phyloP scores from a whole-genome alignment of 768 basidiomycete species.

The Boletus fagicola region DNA sequence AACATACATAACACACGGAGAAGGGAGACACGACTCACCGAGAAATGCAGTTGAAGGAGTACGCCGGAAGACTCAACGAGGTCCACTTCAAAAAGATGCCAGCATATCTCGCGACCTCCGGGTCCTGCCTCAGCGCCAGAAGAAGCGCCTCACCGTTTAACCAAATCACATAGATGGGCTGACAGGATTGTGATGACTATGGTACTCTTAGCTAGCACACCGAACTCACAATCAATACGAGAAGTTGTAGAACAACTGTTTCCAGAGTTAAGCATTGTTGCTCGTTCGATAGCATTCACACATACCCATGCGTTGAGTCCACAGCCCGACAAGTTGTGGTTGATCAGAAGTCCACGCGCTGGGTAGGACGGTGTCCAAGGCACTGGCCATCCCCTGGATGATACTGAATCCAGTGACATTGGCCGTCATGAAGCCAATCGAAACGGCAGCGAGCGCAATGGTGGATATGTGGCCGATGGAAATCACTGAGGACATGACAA shows the following conservation, averaged over 20 bases:
- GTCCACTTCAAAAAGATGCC: slow-evolving; percentile 71
- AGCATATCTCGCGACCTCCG: slow-evolving; percentile 76
- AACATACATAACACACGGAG: slow-evolving; percentile 40
- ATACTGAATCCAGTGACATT: slow-evolving; percentile 59
- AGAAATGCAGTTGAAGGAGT: slow-evolving; percentile 53
- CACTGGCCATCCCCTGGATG: slow-evolving; percentile 77
- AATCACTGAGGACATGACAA: slow-evolving; percentile 83
- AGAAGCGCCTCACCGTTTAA: slow-evolving; percentile 79
- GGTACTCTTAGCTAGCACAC: neutral
- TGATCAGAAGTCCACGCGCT: slow-evolving; percentile 90
- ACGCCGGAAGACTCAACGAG: slow-evolving; percentile 75
- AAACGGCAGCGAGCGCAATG: slow-evolving; percentile 81
- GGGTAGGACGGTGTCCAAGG: slow-evolving; percentile 91
- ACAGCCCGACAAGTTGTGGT: slow-evolving; percentile 83
- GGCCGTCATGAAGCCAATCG: slow-evolving; percentile 72
- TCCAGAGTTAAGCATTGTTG: neutral
- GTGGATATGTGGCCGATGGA: slow-evolving; percentile 92
- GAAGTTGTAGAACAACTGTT: slow-evolving; percentile 19
- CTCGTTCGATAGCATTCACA: neutral
- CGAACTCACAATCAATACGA: slow-evolving; percentile 52
- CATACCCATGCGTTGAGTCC: slow-evolving; percentile 84
- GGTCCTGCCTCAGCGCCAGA: slow-evolving; percentile 70
- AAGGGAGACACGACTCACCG: slow-evolving; percentile 30
- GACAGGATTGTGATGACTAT: neutral
- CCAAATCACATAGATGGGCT: slow-evolving; percentile 71